Evolutionary conservation across 2,329 filamentous ascomycete species (phyloP), one percentile per base, ranked within the genome.

Genomic region (Aspergillus uvarum): DNA sequence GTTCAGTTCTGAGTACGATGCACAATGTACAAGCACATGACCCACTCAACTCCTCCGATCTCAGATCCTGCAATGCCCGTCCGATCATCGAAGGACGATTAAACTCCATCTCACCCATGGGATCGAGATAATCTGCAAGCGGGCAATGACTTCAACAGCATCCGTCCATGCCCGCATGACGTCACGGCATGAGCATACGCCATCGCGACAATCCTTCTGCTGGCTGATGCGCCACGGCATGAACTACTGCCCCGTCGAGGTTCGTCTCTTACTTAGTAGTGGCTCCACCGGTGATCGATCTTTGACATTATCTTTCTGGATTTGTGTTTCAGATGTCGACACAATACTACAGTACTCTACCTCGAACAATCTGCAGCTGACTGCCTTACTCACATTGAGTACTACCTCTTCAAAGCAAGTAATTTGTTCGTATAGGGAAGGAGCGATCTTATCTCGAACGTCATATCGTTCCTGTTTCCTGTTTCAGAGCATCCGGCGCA

Each of bases 161-260:
- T 70, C 67, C 66, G 64, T 54, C 24, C 51, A 32, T 67, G 38
- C 64, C 63, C 67, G 67, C 68, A 67, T 74, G 72, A 74, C 72
- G 71, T 74, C 70, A 72, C 60, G 51, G 63, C 61, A 35, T 35
- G 24, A 8, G 8, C 26, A 8, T 35, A 44, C 38, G 38, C 38
- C 38, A 44, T 44, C 38, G 38, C 19, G 5, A 35, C 32, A 12
- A 35, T 35, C 32, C 22, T 22, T 2, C 22, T 22, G 22, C 22
- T 22, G 22, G 21, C 21, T 22, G 21, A 35, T 4, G 14, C 8
- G 26, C 26, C 26, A 29, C 26, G 7, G 26, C 26, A 29, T 29
- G 26, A 29, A 29, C 26, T 8, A 29, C 26, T 29, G 7, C 26
- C 26, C 32, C 32, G 14, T 3, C 32, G 32, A 35, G 32, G 32